These are phyloP conservation scores for Aureobasidium sp. DNA, from an alignment of 2,329 filamentous ascomycete species.

Conservation along the genomic window DNA sequence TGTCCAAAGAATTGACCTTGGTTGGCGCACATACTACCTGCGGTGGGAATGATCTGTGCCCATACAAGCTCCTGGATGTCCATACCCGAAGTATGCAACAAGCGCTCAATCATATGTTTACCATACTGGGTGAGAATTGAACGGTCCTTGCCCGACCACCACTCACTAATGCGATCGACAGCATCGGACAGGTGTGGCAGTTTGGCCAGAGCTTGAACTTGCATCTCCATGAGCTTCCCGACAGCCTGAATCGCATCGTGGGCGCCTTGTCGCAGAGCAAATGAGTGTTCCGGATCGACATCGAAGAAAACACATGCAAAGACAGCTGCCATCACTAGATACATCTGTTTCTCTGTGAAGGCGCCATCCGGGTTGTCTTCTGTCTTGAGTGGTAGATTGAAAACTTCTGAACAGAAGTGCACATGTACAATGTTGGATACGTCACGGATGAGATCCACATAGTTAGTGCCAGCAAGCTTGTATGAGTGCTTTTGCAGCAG, in stretches of 20 bases:
- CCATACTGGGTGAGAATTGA: conserved; percentile 47
- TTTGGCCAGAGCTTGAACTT: conserved; percentile 39
- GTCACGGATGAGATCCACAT: conserved; percentile 45
- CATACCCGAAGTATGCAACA: conserved; percentile 41
- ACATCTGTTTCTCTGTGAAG: conserved; percentile 49
- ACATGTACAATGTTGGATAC: conserved; percentile 49
- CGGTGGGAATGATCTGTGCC: conserved; percentile 52
- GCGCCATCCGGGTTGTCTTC: conserved; percentile 44
- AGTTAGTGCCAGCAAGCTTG: conserved; percentile 38
- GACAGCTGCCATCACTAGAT: conserved; percentile 46
- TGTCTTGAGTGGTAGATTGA: conserved; percentile 51
- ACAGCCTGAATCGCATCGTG: conserved; percentile 42
- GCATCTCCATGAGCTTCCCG: conserved; percentile 43
- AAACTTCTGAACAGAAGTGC: conserved; percentile 49
- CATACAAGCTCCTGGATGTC: conserved; percentile 47
- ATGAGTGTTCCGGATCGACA: conserved; percentile 46
- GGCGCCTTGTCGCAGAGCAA: conserved; percentile 45
- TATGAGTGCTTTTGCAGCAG: conserved; percentile 41
- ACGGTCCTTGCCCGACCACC: conserved; percentile 7
- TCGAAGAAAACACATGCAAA: conserved; percentile 52
- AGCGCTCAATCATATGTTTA: conserved; percentile 48
- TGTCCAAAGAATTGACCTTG: conserved; percentile 54
- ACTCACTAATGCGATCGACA: conserved; percentile 5
- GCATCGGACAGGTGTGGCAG: conserved; percentile 32
- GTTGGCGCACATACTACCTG: conserved; percentile 50